These are phyloP conservation scores for Zopfia rhizophila DNA, from an alignment of 2,329 filamentous ascomycete species.

Conservation along the genomic window DNA sequence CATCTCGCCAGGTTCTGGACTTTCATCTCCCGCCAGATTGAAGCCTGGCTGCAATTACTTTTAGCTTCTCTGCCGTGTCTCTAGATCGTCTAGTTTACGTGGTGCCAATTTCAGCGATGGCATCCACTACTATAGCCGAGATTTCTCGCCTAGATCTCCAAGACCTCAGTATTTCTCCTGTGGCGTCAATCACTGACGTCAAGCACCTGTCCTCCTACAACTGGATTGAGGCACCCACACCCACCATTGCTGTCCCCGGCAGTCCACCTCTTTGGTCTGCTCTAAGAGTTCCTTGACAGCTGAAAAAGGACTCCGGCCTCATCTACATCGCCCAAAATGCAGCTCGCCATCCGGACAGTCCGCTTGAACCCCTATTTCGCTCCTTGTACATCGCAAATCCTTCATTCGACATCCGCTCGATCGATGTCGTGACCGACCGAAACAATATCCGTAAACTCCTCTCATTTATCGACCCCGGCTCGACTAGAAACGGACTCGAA, in stretches of 20 bases:
- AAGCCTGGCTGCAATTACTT: no score
- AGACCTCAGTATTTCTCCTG: conserved; percentile 19
- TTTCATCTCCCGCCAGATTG: no score
- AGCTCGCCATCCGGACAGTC: conserved; percentile 55
- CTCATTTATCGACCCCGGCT: conserved; percentile 47
- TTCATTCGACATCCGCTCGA: conserved; percentile 49
- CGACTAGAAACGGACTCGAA: conserved; percentile 35
- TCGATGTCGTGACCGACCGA: conserved; percentile 59
- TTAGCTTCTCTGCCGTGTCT: no score
- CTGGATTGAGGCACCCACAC: conserved; percentile 59
- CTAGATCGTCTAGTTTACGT: no score
- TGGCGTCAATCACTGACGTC: conserved; percentile 49
- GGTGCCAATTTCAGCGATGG: no score
- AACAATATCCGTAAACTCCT: conserved; percentile 63
- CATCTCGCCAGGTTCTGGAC: no score
- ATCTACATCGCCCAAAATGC: conserved; percentile 60
- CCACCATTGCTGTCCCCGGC: conserved; percentile 25
- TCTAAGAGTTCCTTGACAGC: conserved; percentile 25
- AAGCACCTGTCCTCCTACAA: conserved; percentile 62
- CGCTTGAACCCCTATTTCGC: conserved; percentile 61
- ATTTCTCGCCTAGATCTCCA: conserved; percentile 24
- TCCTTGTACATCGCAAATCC: conserved; percentile 54
- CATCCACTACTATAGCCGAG: conserved; percentile 12
- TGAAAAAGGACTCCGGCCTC: conserved; percentile 52
- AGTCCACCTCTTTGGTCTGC: conserved; percentile 53